Percentiles rank a stretch among this genome's conserved stretches.
phyloP scores from a whole-genome alignment of 352 stramenopile genomes.

The Phytophthora palmivora region DNA sequence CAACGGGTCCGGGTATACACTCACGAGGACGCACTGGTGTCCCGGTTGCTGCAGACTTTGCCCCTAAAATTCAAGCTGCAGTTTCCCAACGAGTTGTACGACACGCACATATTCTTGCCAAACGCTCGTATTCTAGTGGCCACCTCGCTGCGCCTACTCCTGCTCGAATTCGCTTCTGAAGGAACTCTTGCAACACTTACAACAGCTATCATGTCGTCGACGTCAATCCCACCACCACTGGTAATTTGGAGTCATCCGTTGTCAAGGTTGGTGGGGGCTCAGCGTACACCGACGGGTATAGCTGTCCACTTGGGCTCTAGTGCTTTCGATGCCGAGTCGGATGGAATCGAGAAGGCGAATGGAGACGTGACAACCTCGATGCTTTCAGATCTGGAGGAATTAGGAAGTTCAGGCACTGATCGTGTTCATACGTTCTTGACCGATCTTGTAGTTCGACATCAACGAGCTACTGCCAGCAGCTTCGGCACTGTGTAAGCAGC shows the following conservation, averaged over 20 bases:
- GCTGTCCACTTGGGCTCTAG: conserved; percentile 30
- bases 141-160: conserved; percentile 78
- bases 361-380: conserved; percentile 28
- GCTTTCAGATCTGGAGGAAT: conserved; percentile 34
- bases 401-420: conserved; percentile 25
- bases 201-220: conserved; percentile 42
- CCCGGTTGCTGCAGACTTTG: conserved; percentile 65
- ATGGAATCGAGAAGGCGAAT: conserved; percentile 19
- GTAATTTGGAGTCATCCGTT: conserved; percentile 41
- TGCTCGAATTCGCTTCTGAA: conserved; percentile 38
- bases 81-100: conserved; percentile 80
- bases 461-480: conserved; percentile 32
- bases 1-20: conserved; percentile 84
- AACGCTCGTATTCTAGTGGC: conserved; percentile 68
- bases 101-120: conserved; percentile 77
- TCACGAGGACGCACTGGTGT: conserved; percentile 70
- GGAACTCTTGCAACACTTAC: conserved; percentile 39
- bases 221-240: conserved; percentile 34
- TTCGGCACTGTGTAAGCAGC: conserved; percentile 24
- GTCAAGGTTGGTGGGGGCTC: conserved; percentile 31
- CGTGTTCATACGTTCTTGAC: conserved; percentile 32
- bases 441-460: conserved; percentile 35
- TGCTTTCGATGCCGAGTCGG: conserved; percentile 22
- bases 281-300: conserved; percentile 31
- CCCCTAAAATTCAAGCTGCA: conserved; percentile 53